Conservation (phyloP, 2,329 filamentous ascomycete genomes). For the Coniella lustricola region DNA sequence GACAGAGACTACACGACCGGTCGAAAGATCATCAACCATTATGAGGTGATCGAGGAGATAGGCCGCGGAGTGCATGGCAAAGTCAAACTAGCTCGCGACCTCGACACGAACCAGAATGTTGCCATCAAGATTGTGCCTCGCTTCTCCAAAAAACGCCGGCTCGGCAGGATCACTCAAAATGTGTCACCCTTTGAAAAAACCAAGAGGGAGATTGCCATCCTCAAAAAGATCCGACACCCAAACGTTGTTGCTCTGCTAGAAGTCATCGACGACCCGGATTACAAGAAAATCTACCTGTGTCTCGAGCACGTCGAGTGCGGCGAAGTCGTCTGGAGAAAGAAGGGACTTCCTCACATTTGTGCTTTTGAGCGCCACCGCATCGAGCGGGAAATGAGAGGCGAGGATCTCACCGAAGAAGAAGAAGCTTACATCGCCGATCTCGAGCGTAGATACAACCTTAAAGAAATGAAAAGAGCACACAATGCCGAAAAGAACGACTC, state of each 20-base stretch:
- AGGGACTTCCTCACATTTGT: constrained; percentile 76
- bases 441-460: constrained; percentile 51
- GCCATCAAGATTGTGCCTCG: constrained; percentile 98
- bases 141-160: constrained; percentile 83
- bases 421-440: constrained; percentile 53
- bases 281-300: constrained; percentile 97
- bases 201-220: constrained; percentile 92
- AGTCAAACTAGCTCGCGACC: constrained; percentile 86
- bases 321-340: constrained; percentile 89
- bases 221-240: constrained; percentile 97
- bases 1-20: constrained; percentile 85
- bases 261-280: constrained; percentile 92
- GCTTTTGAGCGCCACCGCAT: constrained; percentile 74
- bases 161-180: constrained; percentile 68
- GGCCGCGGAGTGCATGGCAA: constrained; percentile 95
- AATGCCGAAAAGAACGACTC: constrained; percentile 44
- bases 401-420: constrained; percentile 52
- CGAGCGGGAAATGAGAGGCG: constrained; percentile 61
- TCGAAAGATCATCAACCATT: constrained; percentile 94
- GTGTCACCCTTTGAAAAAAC: constrained; percentile 66
- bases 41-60: constrained; percentile 94
- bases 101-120: constrained; percentile 68
- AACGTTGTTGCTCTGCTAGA: constrained; percentile 94
- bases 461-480: constrained; percentile 50
- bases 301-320: constrained; percentile 91